A percentile compares a stretch with the other conserved stretches of the same genome.
These are phyloP conservation scores for Colletotrichum sp. DNA, from an alignment of 2,329 filamentous ascomycete species.

Conservation along the genomic window DNA sequence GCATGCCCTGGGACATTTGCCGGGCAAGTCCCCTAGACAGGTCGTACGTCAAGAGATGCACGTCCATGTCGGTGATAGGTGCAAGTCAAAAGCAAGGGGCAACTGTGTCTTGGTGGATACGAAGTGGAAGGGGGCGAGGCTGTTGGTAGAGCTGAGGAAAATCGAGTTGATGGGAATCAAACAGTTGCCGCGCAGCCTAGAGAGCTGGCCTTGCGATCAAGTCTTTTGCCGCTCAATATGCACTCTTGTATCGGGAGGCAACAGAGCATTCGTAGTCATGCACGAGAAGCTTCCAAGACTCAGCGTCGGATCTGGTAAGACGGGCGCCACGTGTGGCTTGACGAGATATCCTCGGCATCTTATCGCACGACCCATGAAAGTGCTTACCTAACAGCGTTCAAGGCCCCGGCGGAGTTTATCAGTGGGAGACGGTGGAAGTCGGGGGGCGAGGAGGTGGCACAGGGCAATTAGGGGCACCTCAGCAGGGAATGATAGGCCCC, in stretches of 20 bases:
- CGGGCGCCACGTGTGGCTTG: conserved; percentile 11
- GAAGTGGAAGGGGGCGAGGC: no score
- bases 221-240: neutral
- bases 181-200: neutral
- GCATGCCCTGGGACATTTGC: conserved; percentile 57
- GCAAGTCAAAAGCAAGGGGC: neutral
- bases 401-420: neutral
- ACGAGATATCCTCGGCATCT: neutral
- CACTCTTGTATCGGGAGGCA: neutral
- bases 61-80: conserved; percentile 61
- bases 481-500: conserved; percentile 1
- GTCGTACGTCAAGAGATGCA: conserved; percentile 81
- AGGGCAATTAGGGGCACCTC: neutral
- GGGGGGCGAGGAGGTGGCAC: neutral
- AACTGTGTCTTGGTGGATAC: neutral
- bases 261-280: conserved; percentile 9
- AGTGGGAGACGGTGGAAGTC: neutral
- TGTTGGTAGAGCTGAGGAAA: neutral
- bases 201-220: neutral
- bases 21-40: conserved; percentile 68
- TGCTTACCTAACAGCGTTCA: neutral
- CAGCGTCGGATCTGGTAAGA: neutral
- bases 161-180: neutral
- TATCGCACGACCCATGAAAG: neutral
- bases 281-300: conserved; percentile 16